Base-by-base conservation (phyloP, 306 rosid species). In the Vigna nakashimae region DNA sequence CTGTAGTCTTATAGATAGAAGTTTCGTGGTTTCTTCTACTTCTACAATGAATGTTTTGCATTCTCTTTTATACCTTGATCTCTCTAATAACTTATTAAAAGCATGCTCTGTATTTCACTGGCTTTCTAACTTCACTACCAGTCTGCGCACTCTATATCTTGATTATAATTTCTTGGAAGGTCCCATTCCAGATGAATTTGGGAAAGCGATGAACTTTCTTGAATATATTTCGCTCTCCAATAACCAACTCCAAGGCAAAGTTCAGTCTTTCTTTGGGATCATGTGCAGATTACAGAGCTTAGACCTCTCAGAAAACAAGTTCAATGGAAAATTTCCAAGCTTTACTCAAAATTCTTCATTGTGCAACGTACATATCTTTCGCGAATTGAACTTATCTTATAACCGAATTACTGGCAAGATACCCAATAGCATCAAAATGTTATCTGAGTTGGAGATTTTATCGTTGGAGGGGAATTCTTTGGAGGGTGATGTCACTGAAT, bases 111-210 rank as follows among this genome's bases (percentile, higher is more conserved):
- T 75, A 16, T 76, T 64, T 18, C 11, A 36, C 1, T 36, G 80
- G 80, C 38, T 65, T 2, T 51, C 24, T 5, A 76, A 50, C 26
- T 76, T 65, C 28, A 20, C 72, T 9, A n/a, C 80, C 73, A 75
- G 64, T 63, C 64, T 75, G 7, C 20, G 20, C 36, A 3, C 0
- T 1, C 72, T 64, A 6, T 0, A 3, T 4, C 72, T 75, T 38
- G 0, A 0, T 9, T 0, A 3, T 2, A 76, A 76, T 17, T 16
- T 38, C 9, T 14, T 30, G 22, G 65, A 38, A 65, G 43, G 66
- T 15, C 15, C 73, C 0, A 52, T 76, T 52, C 65, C 66, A 4
- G 4, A 65, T 9, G 20, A 2, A 20, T 65, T 76, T 65, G 66
- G 55, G 5, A 65, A 76, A 14, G n/a, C 2, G 2, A 52, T 65